phyloP scores from a whole-genome alignment of 2,329 filamentous ascomycete species.

The Diaporthe sp. region DNA sequence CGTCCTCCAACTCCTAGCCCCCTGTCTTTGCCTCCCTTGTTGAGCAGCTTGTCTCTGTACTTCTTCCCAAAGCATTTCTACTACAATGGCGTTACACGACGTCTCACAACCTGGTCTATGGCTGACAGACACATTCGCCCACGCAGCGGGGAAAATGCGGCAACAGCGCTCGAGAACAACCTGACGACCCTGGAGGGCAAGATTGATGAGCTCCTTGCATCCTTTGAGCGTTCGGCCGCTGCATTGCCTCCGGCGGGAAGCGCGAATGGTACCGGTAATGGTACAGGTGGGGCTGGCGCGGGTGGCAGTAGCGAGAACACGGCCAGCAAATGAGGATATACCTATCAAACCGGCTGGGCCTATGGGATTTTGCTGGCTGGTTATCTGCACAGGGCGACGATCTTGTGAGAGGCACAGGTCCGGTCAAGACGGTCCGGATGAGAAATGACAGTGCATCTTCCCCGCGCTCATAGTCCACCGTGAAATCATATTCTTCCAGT shows the following conservation, averaged over 20 bases:
- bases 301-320: not conserved
- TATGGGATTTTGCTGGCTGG: not conserved
- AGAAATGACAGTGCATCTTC: not conserved
- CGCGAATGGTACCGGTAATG: conserved; percentile 16
- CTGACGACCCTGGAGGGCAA: conserved; percentile 65
- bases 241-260: not conserved
- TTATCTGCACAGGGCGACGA: not conserved
- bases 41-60: not conserved
- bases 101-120: not conserved
- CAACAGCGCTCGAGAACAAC: conserved; percentile 64
- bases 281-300: not conserved
- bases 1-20: not conserved
- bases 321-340: conserved; percentile 5
- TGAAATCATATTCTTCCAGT: not conserved
- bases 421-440: not conserved
- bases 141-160: conserved; percentile 66
- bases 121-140: not conserved
- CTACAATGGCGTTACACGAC: not conserved
- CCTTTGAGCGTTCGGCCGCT: conserved; percentile 52
- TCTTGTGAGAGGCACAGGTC: not conserved
- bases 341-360: not conserved
- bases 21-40: conserved; percentile 24
- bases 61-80: not conserved
- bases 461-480: not conserved
- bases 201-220: conserved; percentile 67